Base-by-base conservation (phyloP, 179 eudicot species). In the Beta corolliflora region DNA sequence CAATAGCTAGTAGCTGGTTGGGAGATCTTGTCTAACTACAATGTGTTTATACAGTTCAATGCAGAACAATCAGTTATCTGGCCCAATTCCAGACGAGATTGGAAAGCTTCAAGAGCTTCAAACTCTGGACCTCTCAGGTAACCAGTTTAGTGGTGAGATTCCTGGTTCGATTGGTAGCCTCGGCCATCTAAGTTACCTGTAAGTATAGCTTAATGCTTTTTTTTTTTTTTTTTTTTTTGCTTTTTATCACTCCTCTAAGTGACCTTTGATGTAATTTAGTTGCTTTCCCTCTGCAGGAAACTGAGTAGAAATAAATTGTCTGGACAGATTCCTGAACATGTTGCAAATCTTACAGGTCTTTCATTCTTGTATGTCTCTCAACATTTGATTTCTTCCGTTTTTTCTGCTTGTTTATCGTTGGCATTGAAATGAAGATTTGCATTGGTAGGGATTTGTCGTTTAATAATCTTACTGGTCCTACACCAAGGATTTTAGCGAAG, bases 91-190 rank as follows among this genome's bases (percentile, higher is more conserved):
- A 55, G 52, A 82, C 36, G 98, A 95, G 80, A 86, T 93, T 79
- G 97, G 98, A 75, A 87, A 87, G 21, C 97, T 95, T 65, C 79
- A 89, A 77, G 92, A 91, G 86, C 86, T 95, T 53, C 87, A 79
- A 85, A 92, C 98, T 76, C 92, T 95, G 78, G 98, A 95, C 81
- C 89, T 95, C 77, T 95, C 98, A n/a, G 88, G 94, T 81, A 95
- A 95, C 88, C 92, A 89, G 85, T 87, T 95, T 75, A 84, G 75
- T 75, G 95, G 97, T 80, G 90, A 88, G 87, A 91, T 95, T 77
- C 98, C 98, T 52, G 90, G 85, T 81, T 90, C 98, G 50, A 83
- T 95, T 85, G 98, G 98, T 82, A 80, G 53, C 84, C 90, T 95
- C 73, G 72, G 88, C 81, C 89, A 45, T 83, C 91, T 95, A 73